Percentiles rank a stretch among this genome's conserved stretches.
Conservation (phyloP, 345 rosid species). For the Populus davidiana region DNA sequence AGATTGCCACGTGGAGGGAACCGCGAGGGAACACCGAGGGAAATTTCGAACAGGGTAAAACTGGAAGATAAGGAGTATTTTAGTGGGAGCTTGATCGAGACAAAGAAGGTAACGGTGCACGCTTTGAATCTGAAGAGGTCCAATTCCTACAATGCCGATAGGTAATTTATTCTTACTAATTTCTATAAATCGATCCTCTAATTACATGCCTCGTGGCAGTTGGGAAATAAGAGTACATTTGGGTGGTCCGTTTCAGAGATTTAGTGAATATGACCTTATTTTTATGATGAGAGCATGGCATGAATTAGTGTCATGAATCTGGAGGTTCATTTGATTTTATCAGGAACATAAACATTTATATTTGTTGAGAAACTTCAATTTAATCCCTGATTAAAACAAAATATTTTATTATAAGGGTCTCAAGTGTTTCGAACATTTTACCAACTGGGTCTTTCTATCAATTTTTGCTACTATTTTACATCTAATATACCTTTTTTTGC, state of each 20-base stretch:
- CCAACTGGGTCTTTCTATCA: too few relatives aligned
- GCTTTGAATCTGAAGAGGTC: constrained; percentile 73
- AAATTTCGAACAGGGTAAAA: constrained; percentile 43
- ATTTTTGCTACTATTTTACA: too few relatives aligned
- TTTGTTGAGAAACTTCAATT: neutral
- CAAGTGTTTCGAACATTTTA: too few relatives aligned
- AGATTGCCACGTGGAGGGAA: constrained; percentile 51
- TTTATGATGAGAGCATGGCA: neutral
- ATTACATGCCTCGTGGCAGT: neutral
- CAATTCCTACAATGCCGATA: constrained; percentile 74
- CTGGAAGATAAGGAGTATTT: constrained; percentile 86
- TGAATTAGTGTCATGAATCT: neutral
- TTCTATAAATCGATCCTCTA: neutral
- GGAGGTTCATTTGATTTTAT: neutral
- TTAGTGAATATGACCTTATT: neutral
- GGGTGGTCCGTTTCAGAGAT: neutral
- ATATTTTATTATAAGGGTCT: too few relatives aligned
- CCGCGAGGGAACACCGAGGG: constrained; percentile 33
- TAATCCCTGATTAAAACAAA: neutral
- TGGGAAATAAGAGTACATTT: neutral
- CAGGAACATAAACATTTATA: neutral
- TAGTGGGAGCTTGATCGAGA: constrained; percentile 92
- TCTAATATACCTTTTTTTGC: neutral
- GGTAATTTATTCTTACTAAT: constrained; percentile 37
- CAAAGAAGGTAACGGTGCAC: constrained; percentile 50